phyloP scores from a whole-genome alignment of 1,284 basidiomycete species.

The Apiotrichum gamsii region DNA sequence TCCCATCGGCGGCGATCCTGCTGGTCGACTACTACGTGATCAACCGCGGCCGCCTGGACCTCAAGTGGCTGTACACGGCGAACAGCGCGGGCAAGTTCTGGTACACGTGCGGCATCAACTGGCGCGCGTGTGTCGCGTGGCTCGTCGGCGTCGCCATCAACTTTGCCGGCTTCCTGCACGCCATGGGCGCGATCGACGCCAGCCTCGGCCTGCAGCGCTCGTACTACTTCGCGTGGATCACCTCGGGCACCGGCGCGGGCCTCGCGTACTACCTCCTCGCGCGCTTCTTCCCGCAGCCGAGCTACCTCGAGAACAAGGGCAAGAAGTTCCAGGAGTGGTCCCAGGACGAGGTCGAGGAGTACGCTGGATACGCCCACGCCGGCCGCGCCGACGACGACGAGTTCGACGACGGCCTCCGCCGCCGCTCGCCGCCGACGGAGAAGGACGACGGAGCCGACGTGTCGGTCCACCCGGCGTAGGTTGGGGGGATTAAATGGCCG shows the following conservation, averaged over 20 bases:
- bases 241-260: slow-evolving; percentile 25
- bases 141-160: slow-evolving; percentile 25
- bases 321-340: slow-evolving; percentile 25
- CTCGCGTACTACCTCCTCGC: slow-evolving; percentile 28
- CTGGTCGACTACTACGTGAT: slow-evolving; percentile 76
- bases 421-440: no score
- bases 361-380: neutral
- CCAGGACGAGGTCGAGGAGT: slow-evolving; percentile 25
- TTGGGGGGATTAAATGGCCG: no score
- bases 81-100: slow-evolving; percentile 42
- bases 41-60: slow-evolving; percentile 61
- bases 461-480: no score
- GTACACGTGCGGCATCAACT: slow-evolving; percentile 67
- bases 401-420: no score
- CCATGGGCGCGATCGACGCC: slow-evolving; percentile 23
- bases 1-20: slow-evolving; percentile 70
- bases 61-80: slow-evolving; percentile 63
- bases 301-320: slow-evolving; percentile 20
- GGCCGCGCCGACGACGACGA: neutral
- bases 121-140: slow-evolving; percentile 37
- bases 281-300: slow-evolving; percentile 26
- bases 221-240: slow-evolving; percentile 35
- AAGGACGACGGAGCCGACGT: no score
- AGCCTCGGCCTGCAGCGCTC: slow-evolving; percentile 16
- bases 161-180: slow-evolving; percentile 29